Evolutionary conservation across 2,329 filamentous ascomycete species (phyloP), one percentile per base, ranked within the genome.

Genomic region (Cercospora berteroae): DNA sequence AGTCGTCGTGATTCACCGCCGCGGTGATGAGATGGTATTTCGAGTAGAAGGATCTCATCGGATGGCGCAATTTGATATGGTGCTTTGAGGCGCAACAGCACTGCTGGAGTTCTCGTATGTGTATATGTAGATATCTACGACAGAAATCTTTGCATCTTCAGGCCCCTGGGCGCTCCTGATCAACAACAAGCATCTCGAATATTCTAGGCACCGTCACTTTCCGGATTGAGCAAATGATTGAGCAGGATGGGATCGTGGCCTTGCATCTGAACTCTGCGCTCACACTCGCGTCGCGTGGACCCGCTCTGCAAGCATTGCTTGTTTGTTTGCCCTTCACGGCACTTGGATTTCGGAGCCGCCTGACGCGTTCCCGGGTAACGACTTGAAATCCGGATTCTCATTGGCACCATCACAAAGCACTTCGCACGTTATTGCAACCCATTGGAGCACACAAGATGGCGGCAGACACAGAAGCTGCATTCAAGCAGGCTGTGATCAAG

Each of bases 101-200:
- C 55, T n/a, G 27, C 18, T 58, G 55, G 55, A 58, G 27, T 58
- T 58, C 55, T 31, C 29, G 27, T 36, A 36, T 33, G 25, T 58
- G 31, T 58, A 58, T 58, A 33, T 58, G 55, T 58, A 58, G 55
- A 58, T 58, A 58, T 58, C 55, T 33, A 36, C 29, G 27, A 58
- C 55, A 58, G 27, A 0, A 1, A 58, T 31, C 1, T 31, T 58
- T 31, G 27, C 0, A 36, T 23, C 55, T 36, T 36, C 55, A 58
- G 55, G 55, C 55, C 55, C 29, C 1, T 2, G 55, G 55, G 55
- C 55, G 31, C 27, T 23, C 52, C 44, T 25, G 4, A 23, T 25
- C 20, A 20, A 25, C 8, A 23, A 12, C 18, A 10, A 25, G 20
- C 20, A 13, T 6, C 20, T 50, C 9, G 20, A 20, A 25, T 20